Conservation (phyloP, 768 basidiomycete genomes). For the Melanogaster broomeanus region DNA sequence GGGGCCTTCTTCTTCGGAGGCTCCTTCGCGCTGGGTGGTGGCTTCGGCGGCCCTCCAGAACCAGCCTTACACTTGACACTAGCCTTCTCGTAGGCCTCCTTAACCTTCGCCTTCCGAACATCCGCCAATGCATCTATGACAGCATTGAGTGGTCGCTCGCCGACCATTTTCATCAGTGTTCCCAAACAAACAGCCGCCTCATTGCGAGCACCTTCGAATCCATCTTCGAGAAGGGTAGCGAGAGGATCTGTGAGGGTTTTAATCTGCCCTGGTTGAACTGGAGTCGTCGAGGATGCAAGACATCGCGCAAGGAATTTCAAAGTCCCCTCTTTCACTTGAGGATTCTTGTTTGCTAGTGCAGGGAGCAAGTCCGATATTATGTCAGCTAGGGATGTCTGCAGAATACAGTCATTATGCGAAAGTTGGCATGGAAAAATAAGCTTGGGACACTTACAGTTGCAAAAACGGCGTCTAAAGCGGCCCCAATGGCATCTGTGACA, state of each 20-base stretch:
- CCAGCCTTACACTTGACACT: conserved; percentile 87
- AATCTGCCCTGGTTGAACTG: conserved; percentile 74
- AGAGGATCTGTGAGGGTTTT: conserved; percentile 81
- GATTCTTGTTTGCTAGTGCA: conserved; percentile 86
- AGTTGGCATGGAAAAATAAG: conserved; percentile 1
- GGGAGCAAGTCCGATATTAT: conserved; percentile 81
- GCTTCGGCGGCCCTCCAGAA: conserved; percentile 49
- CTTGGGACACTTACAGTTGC: conserved; percentile 60
- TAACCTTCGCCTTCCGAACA: conserved; percentile 87
- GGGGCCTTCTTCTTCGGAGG: conserved; percentile 38
- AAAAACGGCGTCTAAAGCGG: conserved; percentile 88
- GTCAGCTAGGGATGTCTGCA: conserved; percentile 76
- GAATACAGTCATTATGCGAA: conserved; percentile 2
- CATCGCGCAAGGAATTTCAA: conserved; percentile 84
- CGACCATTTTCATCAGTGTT: conserved; percentile 94
- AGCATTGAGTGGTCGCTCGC: conserved; percentile 88
- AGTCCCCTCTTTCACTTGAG: conserved; percentile 93
- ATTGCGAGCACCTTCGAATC: conserved; percentile 84
- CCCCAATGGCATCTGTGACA: conserved; percentile 87
- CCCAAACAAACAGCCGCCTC: conserved; percentile 91
- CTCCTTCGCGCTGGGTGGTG: conserved; percentile 32
- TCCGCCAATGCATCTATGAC: conserved; percentile 85
- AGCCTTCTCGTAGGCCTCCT: conserved; percentile 89
- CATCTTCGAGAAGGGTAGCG: conserved; percentile 78
- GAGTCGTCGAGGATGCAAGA: conserved; percentile 66